These are phyloP conservation scores for Psidium friedrichsthalianum DNA, from an alignment of 345 rosid species.

Conservation along the genomic window DNA sequence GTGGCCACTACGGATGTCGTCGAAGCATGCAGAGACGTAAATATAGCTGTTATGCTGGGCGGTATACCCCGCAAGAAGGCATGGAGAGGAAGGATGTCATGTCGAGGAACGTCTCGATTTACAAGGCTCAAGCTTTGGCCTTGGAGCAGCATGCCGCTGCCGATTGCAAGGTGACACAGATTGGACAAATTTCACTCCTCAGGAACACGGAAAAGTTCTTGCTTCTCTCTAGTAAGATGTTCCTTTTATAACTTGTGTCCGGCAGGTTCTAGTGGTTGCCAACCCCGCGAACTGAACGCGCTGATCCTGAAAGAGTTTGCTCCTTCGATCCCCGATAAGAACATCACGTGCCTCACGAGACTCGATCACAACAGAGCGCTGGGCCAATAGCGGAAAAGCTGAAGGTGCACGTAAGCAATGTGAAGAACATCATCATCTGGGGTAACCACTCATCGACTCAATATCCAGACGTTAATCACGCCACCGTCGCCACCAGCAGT, in stretches of 20 bases:
- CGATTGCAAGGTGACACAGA: slow-evolving; percentile 47
- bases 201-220: background rate
- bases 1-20: slow-evolving; percentile 53
- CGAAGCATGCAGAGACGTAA: slow-evolving; percentile 61
- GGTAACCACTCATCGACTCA: slow-evolving; percentile 94
- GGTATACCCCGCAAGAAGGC: slow-evolving; percentile 58
- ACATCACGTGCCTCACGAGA: slow-evolving; percentile 71
- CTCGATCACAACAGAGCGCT: slow-evolving; percentile 84
- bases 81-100: slow-evolving; percentile 77
- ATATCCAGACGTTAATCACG: slow-evolving; percentile 77
- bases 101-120: slow-evolving; percentile 55
- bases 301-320: slow-evolving; percentile 70
- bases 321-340: slow-evolving; percentile 66
- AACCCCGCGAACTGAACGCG: slow-evolving; percentile 91
- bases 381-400: slow-evolving; percentile 61
- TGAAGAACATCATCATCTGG: slow-evolving; percentile 71
- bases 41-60: slow-evolving; percentile 63
- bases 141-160: slow-evolving; percentile 61
- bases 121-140: slow-evolving; percentile 81
- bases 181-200: background rate
- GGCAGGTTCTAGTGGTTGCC: slow-evolving; percentile 56
- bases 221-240: background rate
- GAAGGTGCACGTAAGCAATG: slow-evolving; percentile 36
- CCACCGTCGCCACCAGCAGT: slow-evolving; percentile 22
- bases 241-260: background rate